phyloP scores from a whole-genome alignment of 2,329 filamentous ascomycete species.

The Fusarium goolgardi region DNA sequence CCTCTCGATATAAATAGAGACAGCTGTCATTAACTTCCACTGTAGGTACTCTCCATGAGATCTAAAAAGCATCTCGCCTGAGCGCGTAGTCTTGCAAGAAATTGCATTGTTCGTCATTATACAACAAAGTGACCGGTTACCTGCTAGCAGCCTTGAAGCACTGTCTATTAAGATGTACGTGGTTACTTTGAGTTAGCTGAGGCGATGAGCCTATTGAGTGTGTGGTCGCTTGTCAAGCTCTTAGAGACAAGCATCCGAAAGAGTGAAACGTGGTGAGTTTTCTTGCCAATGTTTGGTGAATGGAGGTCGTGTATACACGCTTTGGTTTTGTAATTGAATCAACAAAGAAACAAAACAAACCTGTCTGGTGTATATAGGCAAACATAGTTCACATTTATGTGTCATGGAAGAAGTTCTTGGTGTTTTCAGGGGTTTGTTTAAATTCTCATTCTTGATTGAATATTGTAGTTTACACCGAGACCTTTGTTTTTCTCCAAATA shows the following conservation, averaged over 20 bases:
- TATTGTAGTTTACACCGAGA: not conserved
- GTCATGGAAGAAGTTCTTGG: not conserved
- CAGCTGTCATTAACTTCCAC: not conserved
- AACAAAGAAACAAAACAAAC: no score
- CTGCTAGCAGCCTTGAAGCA: not conserved
- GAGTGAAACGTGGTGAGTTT: no score
- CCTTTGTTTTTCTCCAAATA: not conserved
- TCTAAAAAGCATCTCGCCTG: not conserved
- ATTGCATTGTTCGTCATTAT: not conserved
- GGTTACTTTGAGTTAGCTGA: not conserved
- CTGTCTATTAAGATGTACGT: no score
- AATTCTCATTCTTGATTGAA: not conserved
- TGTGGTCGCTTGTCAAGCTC: not conserved
- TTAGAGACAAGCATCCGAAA: not conserved
- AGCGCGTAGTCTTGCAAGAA: not conserved
- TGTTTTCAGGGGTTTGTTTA: not conserved
- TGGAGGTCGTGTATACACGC: no score
- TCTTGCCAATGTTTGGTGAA: no score
- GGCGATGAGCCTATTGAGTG: no score
- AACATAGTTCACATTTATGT: not conserved
- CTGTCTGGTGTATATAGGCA: no score
- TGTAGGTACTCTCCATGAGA: no score
- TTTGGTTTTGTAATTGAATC: no score
- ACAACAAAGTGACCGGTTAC: not conserved
- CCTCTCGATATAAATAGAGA: accelerated